Conservation (phyloP, 768 basidiomycete species). For the Hebeloma cylindrosporum region DNA sequence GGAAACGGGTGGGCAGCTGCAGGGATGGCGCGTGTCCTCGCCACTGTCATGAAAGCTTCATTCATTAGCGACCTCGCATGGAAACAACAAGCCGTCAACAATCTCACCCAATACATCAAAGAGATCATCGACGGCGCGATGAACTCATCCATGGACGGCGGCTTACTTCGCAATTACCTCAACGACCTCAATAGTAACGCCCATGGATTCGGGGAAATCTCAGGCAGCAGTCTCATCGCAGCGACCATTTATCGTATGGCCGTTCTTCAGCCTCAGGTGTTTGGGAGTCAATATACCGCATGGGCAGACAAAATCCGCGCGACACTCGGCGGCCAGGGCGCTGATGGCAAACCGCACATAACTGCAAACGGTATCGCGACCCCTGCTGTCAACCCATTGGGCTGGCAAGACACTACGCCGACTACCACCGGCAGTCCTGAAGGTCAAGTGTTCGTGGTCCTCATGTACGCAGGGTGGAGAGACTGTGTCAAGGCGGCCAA, state of each 20-base stretch:
- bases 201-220: conserved; percentile 44
- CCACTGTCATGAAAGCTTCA: conserved; percentile 42
- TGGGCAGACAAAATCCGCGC: conserved; percentile 38
- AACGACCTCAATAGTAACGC: conserved; percentile 28
- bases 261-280: conserved; percentile 31
- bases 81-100: conserved; percentile 29
- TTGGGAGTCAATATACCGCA: conserved; percentile 28
- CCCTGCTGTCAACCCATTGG: conserved; percentile 41
- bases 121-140: conserved; percentile 48
- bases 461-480: conserved; percentile 43
- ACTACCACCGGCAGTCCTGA: conserved; percentile 41
- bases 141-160: conserved; percentile 28
- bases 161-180: conserved; percentile 44
- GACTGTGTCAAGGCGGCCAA: conserved; percentile 33
- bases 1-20: conserved; percentile 75
- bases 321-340: conserved; percentile 29
- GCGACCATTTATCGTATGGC: conserved; percentile 42
- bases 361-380: conserved; percentile 30
- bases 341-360: conserved; percentile 29
- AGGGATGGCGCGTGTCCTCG: conserved; percentile 64
- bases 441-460: conserved; percentile 39
- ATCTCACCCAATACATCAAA: conserved; percentile 39
- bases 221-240: conserved; percentile 42
- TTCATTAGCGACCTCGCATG: conserved; percentile 32
- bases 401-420: conserved; percentile 36